These are phyloP conservation scores for Ceratocystis alfenasii DNA, from an alignment of 2,329 filamentous ascomycete species.

Conservation along the genomic window DNA sequence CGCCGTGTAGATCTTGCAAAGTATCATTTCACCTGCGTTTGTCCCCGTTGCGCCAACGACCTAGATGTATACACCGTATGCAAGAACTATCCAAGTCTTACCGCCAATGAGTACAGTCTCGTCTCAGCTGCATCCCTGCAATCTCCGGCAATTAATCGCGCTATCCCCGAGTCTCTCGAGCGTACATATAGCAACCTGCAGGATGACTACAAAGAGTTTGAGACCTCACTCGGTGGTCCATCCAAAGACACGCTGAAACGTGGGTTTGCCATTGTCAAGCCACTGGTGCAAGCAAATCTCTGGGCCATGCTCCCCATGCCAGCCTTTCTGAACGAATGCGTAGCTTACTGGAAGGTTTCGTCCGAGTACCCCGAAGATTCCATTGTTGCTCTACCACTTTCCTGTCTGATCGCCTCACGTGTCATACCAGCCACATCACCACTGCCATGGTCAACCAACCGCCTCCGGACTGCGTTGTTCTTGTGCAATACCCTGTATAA, in stretches of 20 bases:
- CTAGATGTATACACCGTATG: conserved; percentile 44
- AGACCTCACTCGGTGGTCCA: neutral
- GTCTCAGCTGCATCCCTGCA: conserved; percentile 2
- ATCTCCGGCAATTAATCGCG: conserved; percentile 18
- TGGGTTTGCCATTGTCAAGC: conserved; percentile 32
- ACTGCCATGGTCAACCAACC: conserved; percentile 39
- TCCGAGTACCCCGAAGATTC: conserved; percentile 20
- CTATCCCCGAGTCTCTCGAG: conserved; percentile 17
- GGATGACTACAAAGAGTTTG: conserved; percentile 10
- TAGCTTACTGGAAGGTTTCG: conserved; percentile 20
- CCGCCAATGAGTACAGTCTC: conserved; percentile 35
- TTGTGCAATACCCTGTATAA: conserved; percentile 42
- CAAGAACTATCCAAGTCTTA: conserved; percentile 32
- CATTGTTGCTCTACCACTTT: conserved; percentile 33
- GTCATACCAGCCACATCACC: conserved; percentile 41
- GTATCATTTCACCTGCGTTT: conserved; percentile 44
- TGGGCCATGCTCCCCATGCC: conserved; percentile 22
- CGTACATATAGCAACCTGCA: conserved; percentile 15
- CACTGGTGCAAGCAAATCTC: conserved; percentile 27
- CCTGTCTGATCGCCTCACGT: conserved; percentile 37
- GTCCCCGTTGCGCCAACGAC: conserved; percentile 39
- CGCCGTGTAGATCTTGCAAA: conserved; percentile 35
- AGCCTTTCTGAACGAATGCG: conserved; percentile 22
- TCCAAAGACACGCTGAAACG: conserved; percentile 26
- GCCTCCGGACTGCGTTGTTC: conserved; percentile 41